phyloP scores from a whole-genome alignment of 768 basidiomycete genomes.

The Naganishia antarctica region DNA sequence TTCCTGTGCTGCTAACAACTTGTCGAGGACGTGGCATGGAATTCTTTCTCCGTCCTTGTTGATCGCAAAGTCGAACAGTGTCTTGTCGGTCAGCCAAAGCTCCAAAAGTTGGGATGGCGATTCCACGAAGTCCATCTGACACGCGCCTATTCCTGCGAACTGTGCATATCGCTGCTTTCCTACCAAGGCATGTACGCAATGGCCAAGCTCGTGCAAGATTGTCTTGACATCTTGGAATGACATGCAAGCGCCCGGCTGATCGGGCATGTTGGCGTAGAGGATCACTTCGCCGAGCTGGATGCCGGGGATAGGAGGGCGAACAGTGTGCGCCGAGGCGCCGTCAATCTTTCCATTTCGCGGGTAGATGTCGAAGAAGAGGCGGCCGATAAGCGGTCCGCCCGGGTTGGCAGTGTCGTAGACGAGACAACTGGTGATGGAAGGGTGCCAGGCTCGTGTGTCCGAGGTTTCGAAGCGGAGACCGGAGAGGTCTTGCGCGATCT shows the following conservation, averaged over 20 bases:
- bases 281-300: constrained; percentile 2
- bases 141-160: not conserved
- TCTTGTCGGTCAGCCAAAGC: not conserved
- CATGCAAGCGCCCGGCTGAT: constrained; percentile 4
- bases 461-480: not conserved
- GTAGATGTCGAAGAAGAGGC: constrained; percentile 5
- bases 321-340: not conserved
- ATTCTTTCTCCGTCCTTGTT: not conserved
- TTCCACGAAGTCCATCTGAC: constrained; percentile 11
- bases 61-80: not conserved
- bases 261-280: not conserved
- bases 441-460: not conserved
- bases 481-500: not conserved
- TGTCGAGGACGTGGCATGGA: not conserved
- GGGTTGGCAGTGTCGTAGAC: not conserved
- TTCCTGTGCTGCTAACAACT: not conserved
- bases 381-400: not conserved
- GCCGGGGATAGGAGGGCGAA: not conserved
- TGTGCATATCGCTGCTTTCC: not conserved
- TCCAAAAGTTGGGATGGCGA: not conserved
- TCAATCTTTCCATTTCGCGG: not conserved
- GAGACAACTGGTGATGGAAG: not conserved
- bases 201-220: constrained; percentile 16
- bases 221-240: constrained; percentile 4
- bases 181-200: constrained; percentile 2